A percentile compares a stretch with the other conserved stretches of the same genome.
Conservation (phyloP, 345 rosid species). For the Arabis hirsuta region DNA sequence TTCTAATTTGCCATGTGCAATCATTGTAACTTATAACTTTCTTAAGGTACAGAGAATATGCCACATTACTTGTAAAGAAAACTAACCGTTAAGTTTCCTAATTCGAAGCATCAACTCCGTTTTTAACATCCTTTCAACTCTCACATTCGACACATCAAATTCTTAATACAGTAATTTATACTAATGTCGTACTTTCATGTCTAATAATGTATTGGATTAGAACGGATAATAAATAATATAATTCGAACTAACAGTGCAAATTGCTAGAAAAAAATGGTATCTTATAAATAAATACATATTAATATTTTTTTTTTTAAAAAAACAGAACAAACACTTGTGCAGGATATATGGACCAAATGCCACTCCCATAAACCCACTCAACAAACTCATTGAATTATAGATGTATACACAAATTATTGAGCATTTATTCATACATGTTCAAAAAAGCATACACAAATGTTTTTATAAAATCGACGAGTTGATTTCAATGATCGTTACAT, state of each 20-base stretch:
- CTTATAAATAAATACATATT: too few relatives aligned
- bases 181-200: neutral
- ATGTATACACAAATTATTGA: neutral
- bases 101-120: neutral
- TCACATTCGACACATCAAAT: neutral
- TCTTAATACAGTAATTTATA: neutral
- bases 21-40: conserved; percentile 34
- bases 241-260: too few relatives aligned
- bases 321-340: neutral
- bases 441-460: neutral
- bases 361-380: conserved; percentile 11
- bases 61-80: conserved; percentile 21
- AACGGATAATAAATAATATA: too few relatives aligned
- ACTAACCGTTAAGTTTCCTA: conserved; percentile 10
- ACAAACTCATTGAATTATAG: neutral
- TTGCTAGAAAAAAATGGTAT: too few relatives aligned
- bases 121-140: conserved; percentile 2
- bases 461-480: conserved; percentile 11
- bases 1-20: conserved; percentile 33
- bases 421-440: neutral
- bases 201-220: neutral
- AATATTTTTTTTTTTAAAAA: too few relatives aligned
- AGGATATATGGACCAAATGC: conserved; percentile 21
- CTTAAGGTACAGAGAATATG: conserved; percentile 34
- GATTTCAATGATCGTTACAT: conserved; percentile 5